Evolutionary conservation across 306 rosid genomes (phyloP).

Genomic region (Trichosanthes truncata): DNA sequence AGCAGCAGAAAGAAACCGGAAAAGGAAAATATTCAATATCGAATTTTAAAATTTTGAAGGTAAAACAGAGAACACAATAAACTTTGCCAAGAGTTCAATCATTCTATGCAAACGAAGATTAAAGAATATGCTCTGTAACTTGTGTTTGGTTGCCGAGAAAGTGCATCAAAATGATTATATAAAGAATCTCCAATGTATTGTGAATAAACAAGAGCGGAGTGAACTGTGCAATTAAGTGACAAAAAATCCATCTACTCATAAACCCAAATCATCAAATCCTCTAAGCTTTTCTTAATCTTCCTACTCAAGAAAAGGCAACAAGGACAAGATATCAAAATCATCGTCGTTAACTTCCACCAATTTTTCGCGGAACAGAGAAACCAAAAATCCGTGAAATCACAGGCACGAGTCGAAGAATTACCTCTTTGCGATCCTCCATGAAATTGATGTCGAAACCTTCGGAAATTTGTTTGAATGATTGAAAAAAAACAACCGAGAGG

Average conservation of each 20-base stretch:
- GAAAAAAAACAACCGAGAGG: background rate
- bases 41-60: background rate
- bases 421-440: slow-evolving; percentile 94
- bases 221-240: background rate
- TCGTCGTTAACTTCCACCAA: background rate
- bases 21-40: background rate
- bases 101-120: background rate
- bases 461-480: background rate
- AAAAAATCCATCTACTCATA: background rate
- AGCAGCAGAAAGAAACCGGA: background rate
- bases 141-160: background rate
- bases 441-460: slow-evolving; percentile 23
- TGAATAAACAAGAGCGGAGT: background rate
- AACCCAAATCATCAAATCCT: background rate
- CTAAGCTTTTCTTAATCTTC: background rate
- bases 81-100: background rate
- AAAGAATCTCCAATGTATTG: background rate
- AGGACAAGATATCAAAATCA: background rate
- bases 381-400: background rate
- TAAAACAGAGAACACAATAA: background rate
- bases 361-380: background rate
- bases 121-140: background rate
- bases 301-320: background rate
- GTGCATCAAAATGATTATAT: background rate
- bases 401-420: slow-evolving; percentile 9